A percentile compares a stretch with the other conserved stretches of the same genome.
Conservation (phyloP, 2,329 filamentous ascomycete species). For the Alternaria burnsii region DNA sequence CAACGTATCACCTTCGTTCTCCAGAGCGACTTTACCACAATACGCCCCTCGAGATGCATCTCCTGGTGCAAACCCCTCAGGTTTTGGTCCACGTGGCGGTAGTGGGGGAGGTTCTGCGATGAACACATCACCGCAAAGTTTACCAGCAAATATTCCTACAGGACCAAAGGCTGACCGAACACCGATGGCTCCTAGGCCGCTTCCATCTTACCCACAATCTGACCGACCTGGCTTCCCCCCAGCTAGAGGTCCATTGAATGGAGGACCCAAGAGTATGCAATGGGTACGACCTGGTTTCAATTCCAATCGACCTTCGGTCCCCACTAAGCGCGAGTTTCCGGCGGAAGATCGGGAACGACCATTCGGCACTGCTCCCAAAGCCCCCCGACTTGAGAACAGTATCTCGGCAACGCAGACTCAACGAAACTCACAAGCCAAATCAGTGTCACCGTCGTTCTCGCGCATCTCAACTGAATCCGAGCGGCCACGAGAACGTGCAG, state of each 20-base stretch:
- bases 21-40: slow-evolving; percentile 36
- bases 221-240: slow-evolving; percentile 40
- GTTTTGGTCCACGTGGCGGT: slow-evolving; percentile 35
- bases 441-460: slow-evolving; percentile 32
- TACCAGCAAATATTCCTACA: slow-evolving; percentile 51
- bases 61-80: slow-evolving; percentile 35
- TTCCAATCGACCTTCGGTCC: slow-evolving; percentile 46
- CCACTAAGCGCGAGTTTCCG: slow-evolving; percentile 56
- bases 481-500: slow-evolving; percentile 30
- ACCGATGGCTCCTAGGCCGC: slow-evolving; percentile 41
- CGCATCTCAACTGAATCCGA: slow-evolving; percentile 27
- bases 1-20: slow-evolving; percentile 46
- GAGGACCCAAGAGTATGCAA: slow-evolving; percentile 50
- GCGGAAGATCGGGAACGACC: slow-evolving; percentile 54
- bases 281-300: slow-evolving; percentile 55
- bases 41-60: slow-evolving; percentile 41
- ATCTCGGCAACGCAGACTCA: slow-evolving; percentile 28
- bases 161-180: slow-evolving; percentile 51
- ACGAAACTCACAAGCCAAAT: slow-evolving; percentile 33
- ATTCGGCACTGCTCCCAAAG: slow-evolving; percentile 44
- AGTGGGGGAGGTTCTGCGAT: slow-evolving; percentile 29
- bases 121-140: slow-evolving; percentile 48
- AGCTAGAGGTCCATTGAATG: slow-evolving; percentile 44
- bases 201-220: slow-evolving; percentile 40
- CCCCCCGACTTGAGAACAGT: slow-evolving; percentile 43